Evolutionary conservation across 2,329 filamentous ascomycete genomes (phyloP), one percentile per base, ranked within the genome.

Genomic region (Pseudofabraea citricarpa): DNA sequence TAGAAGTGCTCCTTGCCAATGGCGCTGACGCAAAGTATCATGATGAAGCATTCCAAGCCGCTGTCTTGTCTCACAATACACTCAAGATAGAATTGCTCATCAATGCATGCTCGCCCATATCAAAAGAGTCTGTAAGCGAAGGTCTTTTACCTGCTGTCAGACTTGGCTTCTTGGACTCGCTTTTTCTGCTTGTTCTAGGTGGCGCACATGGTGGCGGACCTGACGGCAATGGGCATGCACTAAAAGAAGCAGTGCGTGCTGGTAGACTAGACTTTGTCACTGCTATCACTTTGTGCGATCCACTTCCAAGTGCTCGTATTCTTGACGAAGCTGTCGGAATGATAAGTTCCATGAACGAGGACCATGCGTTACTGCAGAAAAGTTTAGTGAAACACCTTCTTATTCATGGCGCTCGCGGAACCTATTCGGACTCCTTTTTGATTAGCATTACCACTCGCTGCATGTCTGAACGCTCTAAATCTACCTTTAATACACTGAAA

Each of bases 171-270:
- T 33, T 47, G 8, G 41, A 44, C 12, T 26, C 44, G 23, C n/a
- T 38, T n/a, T 44, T 44, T 33, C 27, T 35, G 21, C 41, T 47
- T 3, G 31, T 26, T 10, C n/a, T 23, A n/a, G 22, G 29, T 10
- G 29, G 38, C 32, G 45, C 41, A 13, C 37, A 47, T 44, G 41
- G 40, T 9, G 21, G 40, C 32, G n/a, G n/a, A n/a, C n/a, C n/a
- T n/a, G 41, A 33, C 38, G 31, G 15, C 10, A 44, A 37, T 39
- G 45, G 41, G 4, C 16, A 47, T 5, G 36, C 36, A 9, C 26
- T 44, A n/a, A 44, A 41, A 24, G 19, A 19, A 37, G 45, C 45
- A 8, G 31, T 47, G 15, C 22, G 35, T 21, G 20, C 36, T 18
- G 36, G 18, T 12, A n/a, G 29, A 13, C 18, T 13, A 16, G 41